Conservation (phyloP, 2,329 filamentous ascomycete genomes). For the Calonectria pseudoreteaudii region DNA sequence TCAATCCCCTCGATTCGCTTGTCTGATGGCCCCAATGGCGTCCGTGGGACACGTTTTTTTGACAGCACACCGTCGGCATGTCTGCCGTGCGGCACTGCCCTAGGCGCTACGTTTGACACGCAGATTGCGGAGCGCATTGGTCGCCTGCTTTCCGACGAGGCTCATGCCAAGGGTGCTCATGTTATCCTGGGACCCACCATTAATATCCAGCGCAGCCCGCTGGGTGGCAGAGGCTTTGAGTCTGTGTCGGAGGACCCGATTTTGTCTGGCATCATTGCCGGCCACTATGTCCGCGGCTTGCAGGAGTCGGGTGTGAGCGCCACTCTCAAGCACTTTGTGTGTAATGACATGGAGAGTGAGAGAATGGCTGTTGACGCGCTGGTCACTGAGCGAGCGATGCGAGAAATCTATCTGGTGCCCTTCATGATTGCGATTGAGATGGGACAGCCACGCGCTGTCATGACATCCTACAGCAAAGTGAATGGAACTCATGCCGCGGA, state of each 20-base stretch:
- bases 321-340: slow-evolving; percentile 28
- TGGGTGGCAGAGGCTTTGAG: slow-evolving; percentile 58
- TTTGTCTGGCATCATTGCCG: slow-evolving; percentile 54
- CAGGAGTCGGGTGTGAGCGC: slow-evolving; percentile 16
- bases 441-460: slow-evolving; percentile 23
- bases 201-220: slow-evolving; percentile 56
- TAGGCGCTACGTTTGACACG: slow-evolving; percentile 31
- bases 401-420: slow-evolving; percentile 32
- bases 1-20: slow-evolving; percentile 27
- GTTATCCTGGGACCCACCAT: slow-evolving; percentile 74
- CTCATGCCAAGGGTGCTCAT: slow-evolving; percentile 72
- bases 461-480: slow-evolving; percentile 43
- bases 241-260: slow-evolving; percentile 58
- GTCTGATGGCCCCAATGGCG: slow-evolving; percentile 37
- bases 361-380: slow-evolving; percentile 18
- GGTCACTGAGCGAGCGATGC: slow-evolving; percentile 20
- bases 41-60: slow-evolving; percentile 37
- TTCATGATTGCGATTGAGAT: slow-evolving; percentile 32
- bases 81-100: slow-evolving; percentile 32
- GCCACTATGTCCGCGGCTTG: slow-evolving; percentile 51
- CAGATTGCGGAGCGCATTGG: slow-evolving; percentile 26
- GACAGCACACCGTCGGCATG: slow-evolving; percentile 38
- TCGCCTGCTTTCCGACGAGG: slow-evolving; percentile 32
- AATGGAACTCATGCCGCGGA: slow-evolving; percentile 40
- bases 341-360: slow-evolving; percentile 28